These are phyloP conservation scores for Venturia nashicola DNA, from an alignment of 2,329 filamentous ascomycete genomes.

Conservation along the genomic window DNA sequence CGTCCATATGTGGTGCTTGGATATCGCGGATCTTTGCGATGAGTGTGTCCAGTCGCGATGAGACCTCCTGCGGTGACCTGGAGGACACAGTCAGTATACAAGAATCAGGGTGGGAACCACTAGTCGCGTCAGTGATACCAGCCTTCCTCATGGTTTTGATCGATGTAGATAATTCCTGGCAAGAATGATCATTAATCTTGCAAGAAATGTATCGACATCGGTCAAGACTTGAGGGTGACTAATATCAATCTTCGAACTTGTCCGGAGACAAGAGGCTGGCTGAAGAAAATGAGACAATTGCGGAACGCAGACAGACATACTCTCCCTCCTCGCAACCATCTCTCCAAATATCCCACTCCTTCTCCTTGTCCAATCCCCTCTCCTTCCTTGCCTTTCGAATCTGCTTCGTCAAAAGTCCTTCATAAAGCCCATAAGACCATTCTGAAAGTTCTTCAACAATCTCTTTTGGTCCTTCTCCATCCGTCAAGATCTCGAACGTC, in stretches of 20 bases:
- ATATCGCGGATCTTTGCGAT: slow-evolving; percentile 29
- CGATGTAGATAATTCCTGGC: neutral
- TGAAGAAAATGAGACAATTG: neutral
- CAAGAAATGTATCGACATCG: neutral
- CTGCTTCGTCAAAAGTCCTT: slow-evolving; percentile 7
- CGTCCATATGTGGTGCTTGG: slow-evolving; percentile 29
- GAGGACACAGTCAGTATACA: neutral
- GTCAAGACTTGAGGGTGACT: neutral
- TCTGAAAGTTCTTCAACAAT: slow-evolving; percentile 1
- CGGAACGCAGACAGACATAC: slow-evolving; percentile 17
- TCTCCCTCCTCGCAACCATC: slow-evolving; percentile 81
- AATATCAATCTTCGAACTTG: too few species aligned
- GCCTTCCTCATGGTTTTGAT: neutral
- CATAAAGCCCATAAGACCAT: slow-evolving; percentile 9
- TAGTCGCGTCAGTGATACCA: neutral
- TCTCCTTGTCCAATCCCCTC: slow-evolving; percentile 41
- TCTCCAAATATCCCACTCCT: slow-evolving; percentile 75
- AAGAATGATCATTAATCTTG: neutral
- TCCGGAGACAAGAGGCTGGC: too few species aligned
- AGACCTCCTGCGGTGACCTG: slow-evolving; percentile 25
- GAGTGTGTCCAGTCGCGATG: slow-evolving; percentile 28
- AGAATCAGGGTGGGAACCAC: too few species aligned
- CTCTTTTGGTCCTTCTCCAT: neutral
- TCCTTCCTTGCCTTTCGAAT: slow-evolving; percentile 31
- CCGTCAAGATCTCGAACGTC: slow-evolving; percentile 29